Percentiles rank a stretch among this genome's conserved stretches.
These are phyloP conservation scores for Saccharomycopsis malanga DNA, from an alignment of 805 yeast genomes.

Conservation along the genomic window DNA sequence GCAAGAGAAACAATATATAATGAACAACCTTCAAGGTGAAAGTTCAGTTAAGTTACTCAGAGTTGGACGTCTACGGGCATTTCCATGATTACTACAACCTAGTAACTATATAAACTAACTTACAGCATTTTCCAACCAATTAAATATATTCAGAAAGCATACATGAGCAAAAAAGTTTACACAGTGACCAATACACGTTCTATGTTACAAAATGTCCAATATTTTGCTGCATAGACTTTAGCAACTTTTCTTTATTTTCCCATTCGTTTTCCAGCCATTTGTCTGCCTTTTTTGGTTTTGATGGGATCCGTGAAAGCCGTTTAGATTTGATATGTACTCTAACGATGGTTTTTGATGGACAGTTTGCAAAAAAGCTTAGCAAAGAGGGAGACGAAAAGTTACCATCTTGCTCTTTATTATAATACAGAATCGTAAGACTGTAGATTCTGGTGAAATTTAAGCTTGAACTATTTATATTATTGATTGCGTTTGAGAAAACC, in stretches of 20 bases:
- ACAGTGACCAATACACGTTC: no score
- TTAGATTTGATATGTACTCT: constrained; percentile 43
- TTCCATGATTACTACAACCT: no score
- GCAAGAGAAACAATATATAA: no score
- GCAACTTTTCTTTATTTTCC: constrained; percentile 57
- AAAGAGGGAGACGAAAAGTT: constrained; percentile 28
- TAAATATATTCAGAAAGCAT: no score
- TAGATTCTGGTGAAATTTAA: constrained; percentile 32
- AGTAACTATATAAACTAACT: no score
- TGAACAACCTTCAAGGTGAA: no score
- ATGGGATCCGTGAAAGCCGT: constrained; percentile 41
- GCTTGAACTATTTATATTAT: constrained; percentile 30
- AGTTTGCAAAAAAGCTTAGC: constrained; percentile 29
- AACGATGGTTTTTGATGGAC: constrained; percentile 30
- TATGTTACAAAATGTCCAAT: constrained; percentile 4
- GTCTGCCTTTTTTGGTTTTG: constrained; percentile 49
- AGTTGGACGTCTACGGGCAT: no score
- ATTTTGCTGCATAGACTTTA: constrained; percentile 33
- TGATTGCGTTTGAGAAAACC: constrained; percentile 44
- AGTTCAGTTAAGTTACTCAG: no score
- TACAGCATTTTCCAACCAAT: no score
- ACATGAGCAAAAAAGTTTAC: no score
- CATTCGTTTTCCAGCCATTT: constrained; percentile 73
- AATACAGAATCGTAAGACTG: constrained; percentile 49
- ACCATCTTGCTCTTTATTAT: constrained; percentile 14